Percentiles rank a stretch among this genome's conserved stretches.
Evolutionary conservation across 768 basidiomycete genomes (phyloP).

Genomic region (Trametes villosa): DNA sequence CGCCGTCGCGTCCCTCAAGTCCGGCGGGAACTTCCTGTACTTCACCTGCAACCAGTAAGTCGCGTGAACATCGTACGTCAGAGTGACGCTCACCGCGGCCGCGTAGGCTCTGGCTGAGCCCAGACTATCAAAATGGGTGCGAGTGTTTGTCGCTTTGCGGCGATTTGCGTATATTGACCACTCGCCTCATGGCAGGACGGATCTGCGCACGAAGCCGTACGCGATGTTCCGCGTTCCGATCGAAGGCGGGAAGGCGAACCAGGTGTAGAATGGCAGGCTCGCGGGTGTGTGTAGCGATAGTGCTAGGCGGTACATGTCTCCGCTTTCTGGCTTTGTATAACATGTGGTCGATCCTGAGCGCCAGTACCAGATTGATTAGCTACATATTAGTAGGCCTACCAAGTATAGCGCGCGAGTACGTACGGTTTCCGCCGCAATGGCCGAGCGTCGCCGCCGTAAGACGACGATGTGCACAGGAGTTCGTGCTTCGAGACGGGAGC

Average conservation of each 20-base stretch:
- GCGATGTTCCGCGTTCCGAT: slow-evolving; percentile 26
- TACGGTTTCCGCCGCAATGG: no score
- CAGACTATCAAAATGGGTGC: slow-evolving; percentile 26
- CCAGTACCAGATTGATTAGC: no score
- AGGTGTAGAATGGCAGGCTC: background rate
- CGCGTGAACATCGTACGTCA: no score
- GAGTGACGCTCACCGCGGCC: background rate
- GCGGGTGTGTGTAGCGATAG: no score
- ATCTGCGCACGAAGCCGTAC: slow-evolving; percentile 24
- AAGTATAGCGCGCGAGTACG: no score
- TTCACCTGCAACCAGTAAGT: slow-evolving; percentile 21
- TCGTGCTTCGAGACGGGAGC: no score
- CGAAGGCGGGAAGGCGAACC: slow-evolving; percentile 18
- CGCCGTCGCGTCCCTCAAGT: slow-evolving; percentile 19
- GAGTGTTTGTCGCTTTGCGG: background rate
- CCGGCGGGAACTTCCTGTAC: slow-evolving; percentile 24
- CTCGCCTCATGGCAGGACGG: slow-evolving; percentile 3
- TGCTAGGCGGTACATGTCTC: no score
- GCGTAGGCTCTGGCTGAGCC: slow-evolving; percentile 23
- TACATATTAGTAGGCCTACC: no score
- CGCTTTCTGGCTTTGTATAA: no score
- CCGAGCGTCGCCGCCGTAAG: no score
- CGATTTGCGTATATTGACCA: background rate
- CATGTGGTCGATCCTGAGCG: no score
- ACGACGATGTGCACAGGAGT: no score